phyloP scores from a whole-genome alignment of 2,329 filamentous ascomycete genomes.

The Gaeumannomyces tritici region DNA sequence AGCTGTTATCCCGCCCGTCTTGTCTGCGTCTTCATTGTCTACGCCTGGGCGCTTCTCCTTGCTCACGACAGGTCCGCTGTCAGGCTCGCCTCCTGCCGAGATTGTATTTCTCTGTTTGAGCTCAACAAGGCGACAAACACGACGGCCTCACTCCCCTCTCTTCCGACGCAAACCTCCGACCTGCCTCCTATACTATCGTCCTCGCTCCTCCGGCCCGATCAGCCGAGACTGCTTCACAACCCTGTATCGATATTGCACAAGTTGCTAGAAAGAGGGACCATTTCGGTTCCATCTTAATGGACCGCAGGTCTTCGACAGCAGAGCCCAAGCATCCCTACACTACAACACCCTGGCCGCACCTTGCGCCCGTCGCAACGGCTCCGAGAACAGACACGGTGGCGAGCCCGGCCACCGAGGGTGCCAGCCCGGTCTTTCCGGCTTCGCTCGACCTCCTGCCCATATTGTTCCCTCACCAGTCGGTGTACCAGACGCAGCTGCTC shows the following conservation, averaged over 20 bases:
- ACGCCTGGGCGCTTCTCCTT: neutral
- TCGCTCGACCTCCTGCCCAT: conserved; percentile 45
- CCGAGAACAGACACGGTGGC: conserved; percentile 11
- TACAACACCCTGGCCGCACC: conserved; percentile 25
- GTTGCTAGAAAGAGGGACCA: neutral
- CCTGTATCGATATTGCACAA: neutral
- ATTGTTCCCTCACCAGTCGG: conserved; percentile 48
- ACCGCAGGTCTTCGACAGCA: conserved; percentile 38
- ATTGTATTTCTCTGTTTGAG: neutral
- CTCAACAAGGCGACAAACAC: neutral
- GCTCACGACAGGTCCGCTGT: neutral
- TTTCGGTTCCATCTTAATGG: conserved; percentile 29
- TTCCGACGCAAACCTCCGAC: neutral
- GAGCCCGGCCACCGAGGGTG: conserved; percentile 12
- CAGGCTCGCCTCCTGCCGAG: neutral
- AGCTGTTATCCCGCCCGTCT: neutral
- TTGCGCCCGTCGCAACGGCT: conserved; percentile 8
- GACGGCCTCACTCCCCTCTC: neutral
- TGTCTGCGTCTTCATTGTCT: neutral
- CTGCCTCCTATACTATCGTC: neutral
- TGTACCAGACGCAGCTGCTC: conserved; percentile 52
- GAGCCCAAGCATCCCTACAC: conserved; percentile 38
- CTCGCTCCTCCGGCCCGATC: neutral
- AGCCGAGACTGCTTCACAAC: neutral
- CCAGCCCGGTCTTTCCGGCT: conserved; percentile 6